phyloP scores from a whole-genome alignment of 106 monocot genomes.

The Narthecium ossifragum region DNA sequence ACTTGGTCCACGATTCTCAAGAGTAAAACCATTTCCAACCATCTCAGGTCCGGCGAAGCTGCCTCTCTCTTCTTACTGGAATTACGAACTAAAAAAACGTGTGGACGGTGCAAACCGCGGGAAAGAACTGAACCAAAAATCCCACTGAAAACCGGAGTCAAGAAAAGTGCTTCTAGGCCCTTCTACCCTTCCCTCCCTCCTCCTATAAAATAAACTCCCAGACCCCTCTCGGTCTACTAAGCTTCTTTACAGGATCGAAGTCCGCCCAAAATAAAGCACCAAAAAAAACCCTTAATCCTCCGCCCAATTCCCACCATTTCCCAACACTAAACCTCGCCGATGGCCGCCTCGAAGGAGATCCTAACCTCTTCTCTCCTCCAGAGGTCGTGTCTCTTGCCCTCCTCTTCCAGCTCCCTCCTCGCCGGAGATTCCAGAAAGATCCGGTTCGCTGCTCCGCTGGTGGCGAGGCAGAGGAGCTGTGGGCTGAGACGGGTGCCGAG shows the following conservation, averaged over 20 bases:
- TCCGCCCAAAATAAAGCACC: too few species aligned
- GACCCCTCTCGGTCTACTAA: too few species aligned
- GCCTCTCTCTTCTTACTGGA: background rate
- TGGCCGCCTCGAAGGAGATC: conserved; percentile 14
- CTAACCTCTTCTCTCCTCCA: conserved; percentile 9
- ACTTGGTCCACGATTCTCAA: too few species aligned
- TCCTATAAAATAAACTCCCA: background rate
- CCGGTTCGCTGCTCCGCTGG: background rate
- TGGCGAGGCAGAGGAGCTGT: background rate
- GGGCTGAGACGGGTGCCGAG: too few species aligned
- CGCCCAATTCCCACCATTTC: too few species aligned
- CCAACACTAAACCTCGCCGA: background rate
- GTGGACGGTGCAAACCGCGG: background rate
- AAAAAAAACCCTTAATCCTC: too few species aligned
- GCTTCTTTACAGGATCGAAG: too few species aligned
- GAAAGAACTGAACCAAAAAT: background rate
- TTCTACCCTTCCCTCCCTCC: background rate
- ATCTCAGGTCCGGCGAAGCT: background rate
- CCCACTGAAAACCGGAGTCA: too few species aligned
- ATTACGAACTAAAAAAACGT: conserved; percentile 1
- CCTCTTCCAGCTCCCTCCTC: background rate
- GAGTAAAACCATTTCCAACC: too few species aligned
- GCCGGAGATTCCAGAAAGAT: background rate
- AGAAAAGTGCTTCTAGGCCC: too few species aligned
- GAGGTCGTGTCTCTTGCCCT: conserved; percentile 1